Conservation (phyloP, 2,329 filamentous ascomycete species). For the Alternaria ventricosa region DNA sequence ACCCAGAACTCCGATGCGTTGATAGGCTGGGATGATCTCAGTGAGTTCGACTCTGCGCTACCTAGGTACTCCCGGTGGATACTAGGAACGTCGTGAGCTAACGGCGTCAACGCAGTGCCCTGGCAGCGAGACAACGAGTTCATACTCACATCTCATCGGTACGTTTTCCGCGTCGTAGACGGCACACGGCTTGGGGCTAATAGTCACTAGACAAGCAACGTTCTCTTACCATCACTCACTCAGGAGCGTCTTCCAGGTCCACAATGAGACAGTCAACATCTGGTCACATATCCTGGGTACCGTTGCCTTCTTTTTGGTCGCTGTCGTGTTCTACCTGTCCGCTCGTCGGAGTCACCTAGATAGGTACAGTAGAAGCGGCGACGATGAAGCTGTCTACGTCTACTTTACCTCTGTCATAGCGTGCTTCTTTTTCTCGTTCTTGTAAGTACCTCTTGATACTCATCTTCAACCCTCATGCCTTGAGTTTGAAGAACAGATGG, state of each 20-base stretch:
- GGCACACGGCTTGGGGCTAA: not conserved
- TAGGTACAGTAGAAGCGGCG: not conserved
- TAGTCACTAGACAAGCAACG: not conserved
- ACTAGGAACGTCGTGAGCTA: not conserved
- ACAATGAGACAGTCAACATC: conserved; percentile 13
- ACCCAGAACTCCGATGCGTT: not conserved
- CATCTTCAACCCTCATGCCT: not conserved
- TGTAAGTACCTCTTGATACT: conserved; percentile 40
- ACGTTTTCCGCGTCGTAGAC: not conserved
- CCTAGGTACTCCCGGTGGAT: not conserved
- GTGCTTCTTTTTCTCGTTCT: conserved; percentile 13
- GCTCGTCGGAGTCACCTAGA: no score
- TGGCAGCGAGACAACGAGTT: conserved; percentile 16
- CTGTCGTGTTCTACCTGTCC: not conserved
- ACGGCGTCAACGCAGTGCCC: not conserved
- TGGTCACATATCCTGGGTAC: conserved; percentile 9
- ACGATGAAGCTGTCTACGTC: conserved; percentile 2
- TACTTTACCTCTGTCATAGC: conserved; percentile 8
- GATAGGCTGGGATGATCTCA: conserved; percentile 8
- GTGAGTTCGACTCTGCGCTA: conserved; percentile 3
- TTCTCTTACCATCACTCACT: conserved; percentile 1
- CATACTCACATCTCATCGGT: conserved; percentile 7
- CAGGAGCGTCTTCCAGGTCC: not conserved
- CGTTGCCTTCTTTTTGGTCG: not conserved
- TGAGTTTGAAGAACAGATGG: not conserved